phyloP scores from a whole-genome alignment of 805 yeast genomes.

The Lachancea cidri region DNA sequence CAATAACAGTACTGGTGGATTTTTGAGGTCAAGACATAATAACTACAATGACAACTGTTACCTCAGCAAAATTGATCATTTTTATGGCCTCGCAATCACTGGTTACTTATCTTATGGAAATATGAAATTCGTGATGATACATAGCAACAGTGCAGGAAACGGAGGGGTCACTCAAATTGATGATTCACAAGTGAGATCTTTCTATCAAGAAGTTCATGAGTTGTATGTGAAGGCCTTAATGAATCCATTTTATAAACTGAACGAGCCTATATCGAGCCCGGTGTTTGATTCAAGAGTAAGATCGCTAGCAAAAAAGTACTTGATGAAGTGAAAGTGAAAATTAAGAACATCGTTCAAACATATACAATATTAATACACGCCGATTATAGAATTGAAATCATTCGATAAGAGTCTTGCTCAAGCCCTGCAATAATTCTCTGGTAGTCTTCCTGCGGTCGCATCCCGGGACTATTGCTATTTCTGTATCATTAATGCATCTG shows the following conservation, averaged over 20 bases:
- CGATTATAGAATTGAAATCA: conserved; percentile 5
- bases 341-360: conserved; percentile 1
- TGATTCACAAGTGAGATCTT: conserved; percentile 76
- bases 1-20: conserved; percentile 15
- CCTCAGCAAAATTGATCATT: conserved; percentile 75
- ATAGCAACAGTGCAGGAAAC: conserved; percentile 41
- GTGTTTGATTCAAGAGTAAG: conserved; percentile 74
- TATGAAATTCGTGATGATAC: conserved; percentile 69
- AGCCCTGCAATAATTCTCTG: conserved; percentile 18
- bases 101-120: conserved; percentile 88
- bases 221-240: conserved; percentile 77
- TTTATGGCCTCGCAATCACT: conserved; percentile 76
- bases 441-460: conserved; percentile 11
- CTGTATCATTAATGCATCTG: conserved; percentile 9
- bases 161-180: conserved; percentile 28
- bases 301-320: conserved; percentile 66
- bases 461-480: conserved; percentile 3
- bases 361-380: conserved; percentile 5
- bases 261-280: conserved; percentile 67
- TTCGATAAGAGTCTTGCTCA: conserved; percentile 20
- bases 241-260: conserved; percentile 79
- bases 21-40: conserved; percentile 24
- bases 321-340: conserved; percentile 34
- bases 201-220: conserved; percentile 81
- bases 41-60: conserved; percentile 36